Percentiles rank a stretch among this genome's conserved stretches.
phyloP scores from a whole-genome alignment of 306 rosid species.

The Cucurbita pepo region DNA sequence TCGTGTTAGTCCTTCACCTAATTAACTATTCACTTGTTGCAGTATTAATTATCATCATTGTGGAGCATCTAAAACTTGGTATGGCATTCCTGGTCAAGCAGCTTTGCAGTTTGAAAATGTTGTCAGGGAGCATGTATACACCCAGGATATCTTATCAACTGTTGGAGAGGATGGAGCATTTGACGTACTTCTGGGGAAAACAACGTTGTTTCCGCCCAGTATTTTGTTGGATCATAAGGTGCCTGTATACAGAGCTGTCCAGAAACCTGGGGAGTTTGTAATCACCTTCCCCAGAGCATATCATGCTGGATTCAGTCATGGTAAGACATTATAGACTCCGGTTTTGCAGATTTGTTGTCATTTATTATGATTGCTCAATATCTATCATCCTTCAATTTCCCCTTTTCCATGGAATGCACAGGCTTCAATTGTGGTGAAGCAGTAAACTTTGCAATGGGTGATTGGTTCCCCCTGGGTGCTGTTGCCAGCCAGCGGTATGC shows the following conservation, averaged over 20 bases:
- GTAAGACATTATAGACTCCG: constrained; percentile 20
- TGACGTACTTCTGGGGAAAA: constrained; percentile 88
- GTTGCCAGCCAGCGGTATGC: constrained; percentile 88
- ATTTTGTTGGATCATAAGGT: constrained; percentile 62
- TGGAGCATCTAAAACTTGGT: constrained; percentile 99
- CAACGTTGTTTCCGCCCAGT: constrained; percentile 90
- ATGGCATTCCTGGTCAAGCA: constrained; percentile 84
- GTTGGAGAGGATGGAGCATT: constrained; percentile 96
- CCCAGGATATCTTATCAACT: constrained; percentile 60
- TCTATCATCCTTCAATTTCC: background rate
- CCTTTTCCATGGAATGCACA: constrained; percentile 15
- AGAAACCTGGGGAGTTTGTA: constrained; percentile 86
- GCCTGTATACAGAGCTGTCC: constrained; percentile 91
- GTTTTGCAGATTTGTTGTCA: background rate
- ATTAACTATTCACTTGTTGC: constrained; percentile 19
- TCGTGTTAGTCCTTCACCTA: background rate
- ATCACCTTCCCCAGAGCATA: constrained; percentile 92
- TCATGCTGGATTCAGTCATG: constrained; percentile 97
- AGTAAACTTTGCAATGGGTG: constrained; percentile 92
- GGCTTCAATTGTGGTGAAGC: constrained; percentile 99
- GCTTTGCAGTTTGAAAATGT: constrained; percentile 90
- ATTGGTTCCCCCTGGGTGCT: constrained; percentile 96
- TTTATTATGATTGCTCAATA: background rate
- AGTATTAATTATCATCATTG: constrained; percentile 98
- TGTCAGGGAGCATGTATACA: constrained; percentile 78